A percentile compares a stretch with the other conserved stretches of the same genome.
These are phyloP conservation scores for Pseudogymnoascus sp. DNA, from an alignment of 2,329 filamentous ascomycete genomes.

Conservation along the genomic window DNA sequence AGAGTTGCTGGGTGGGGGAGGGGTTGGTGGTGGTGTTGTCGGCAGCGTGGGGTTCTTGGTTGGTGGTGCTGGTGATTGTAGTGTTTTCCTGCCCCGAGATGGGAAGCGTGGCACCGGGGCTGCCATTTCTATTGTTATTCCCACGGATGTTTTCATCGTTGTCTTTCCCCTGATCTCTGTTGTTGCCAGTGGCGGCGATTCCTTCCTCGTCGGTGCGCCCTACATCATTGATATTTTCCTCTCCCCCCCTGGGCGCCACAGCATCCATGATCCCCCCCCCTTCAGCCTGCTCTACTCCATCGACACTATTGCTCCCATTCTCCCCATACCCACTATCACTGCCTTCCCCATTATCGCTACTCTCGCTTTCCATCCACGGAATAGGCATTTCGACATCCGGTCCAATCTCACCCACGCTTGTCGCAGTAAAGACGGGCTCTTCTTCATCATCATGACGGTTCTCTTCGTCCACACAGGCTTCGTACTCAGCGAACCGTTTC, in stretches of 20 bases:
- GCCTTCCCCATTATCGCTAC: not conserved
- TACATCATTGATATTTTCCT: not conserved
- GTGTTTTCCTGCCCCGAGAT: not conserved
- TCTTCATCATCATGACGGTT: not conserved
- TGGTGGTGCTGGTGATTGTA: not conserved
- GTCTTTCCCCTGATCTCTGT: not conserved
- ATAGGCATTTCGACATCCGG: not conserved
- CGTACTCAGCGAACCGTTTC: not conserved
- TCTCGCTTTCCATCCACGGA: not conserved
- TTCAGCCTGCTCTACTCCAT: not conserved
- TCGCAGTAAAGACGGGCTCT: not conserved
- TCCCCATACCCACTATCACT: not conserved
- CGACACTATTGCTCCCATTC: not conserved
- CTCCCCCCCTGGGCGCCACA: not conserved
- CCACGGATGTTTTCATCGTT: not conserved
- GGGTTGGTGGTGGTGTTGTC: too few relatives aligned
- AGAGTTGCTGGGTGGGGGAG: too few relatives aligned
- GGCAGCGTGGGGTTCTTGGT: too few relatives aligned
- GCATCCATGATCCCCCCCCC: not conserved
- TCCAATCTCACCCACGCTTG: not conserved
- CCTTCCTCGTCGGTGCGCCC: not conserved
- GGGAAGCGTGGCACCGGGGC: not conserved
- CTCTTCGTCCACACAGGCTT: not conserved
- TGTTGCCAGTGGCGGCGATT: not conserved
- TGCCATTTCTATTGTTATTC: not conserved